Evolutionary conservation across 352 stramenopile genomes (phyloP).

Genomic region (Thalassiosira mediterranea): DNA sequence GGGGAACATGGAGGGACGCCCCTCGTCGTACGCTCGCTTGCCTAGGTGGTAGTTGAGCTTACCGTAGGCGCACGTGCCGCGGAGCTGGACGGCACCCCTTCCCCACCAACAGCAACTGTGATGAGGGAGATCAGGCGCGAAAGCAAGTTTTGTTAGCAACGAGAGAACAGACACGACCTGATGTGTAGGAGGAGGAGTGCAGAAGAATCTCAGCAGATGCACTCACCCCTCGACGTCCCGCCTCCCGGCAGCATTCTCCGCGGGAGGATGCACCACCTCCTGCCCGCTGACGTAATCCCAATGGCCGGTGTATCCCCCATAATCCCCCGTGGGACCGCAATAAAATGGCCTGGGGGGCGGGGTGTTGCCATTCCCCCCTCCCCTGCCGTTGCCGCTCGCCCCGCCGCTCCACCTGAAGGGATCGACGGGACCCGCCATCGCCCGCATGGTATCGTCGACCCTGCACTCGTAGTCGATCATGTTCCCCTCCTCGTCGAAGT

Average conservation of each 20-base stretch:
- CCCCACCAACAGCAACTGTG: constrained; percentile 59
- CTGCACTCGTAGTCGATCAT: neutral
- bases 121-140: neutral
- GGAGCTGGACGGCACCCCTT: constrained; percentile 14
- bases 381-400: neutral
- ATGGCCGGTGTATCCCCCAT: constrained; percentile 29
- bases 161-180: constrained; percentile 3
- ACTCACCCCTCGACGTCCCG: constrained; percentile 48
- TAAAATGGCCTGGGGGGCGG: constrained; percentile 20
- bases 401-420: neutral
- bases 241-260: constrained; percentile 15
- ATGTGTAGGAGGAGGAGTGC: neutral
- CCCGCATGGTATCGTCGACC: neutral
- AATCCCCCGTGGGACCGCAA: constrained; percentile 28
- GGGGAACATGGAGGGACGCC: constrained; percentile 7
- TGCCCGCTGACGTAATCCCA: constrained; percentile 19
- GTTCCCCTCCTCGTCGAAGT: neutral
- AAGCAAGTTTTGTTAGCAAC: neutral
- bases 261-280: constrained; percentile 18
- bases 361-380: neutral
- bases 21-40: constrained; percentile 4
- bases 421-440: neutral
- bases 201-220: neutral
- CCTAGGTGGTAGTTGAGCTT: constrained; percentile 54
- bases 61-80: constrained; percentile 5